Evolutionary conservation across 345 rosid species (phyloP).

Genomic region (Sonneratia alba): DNA sequence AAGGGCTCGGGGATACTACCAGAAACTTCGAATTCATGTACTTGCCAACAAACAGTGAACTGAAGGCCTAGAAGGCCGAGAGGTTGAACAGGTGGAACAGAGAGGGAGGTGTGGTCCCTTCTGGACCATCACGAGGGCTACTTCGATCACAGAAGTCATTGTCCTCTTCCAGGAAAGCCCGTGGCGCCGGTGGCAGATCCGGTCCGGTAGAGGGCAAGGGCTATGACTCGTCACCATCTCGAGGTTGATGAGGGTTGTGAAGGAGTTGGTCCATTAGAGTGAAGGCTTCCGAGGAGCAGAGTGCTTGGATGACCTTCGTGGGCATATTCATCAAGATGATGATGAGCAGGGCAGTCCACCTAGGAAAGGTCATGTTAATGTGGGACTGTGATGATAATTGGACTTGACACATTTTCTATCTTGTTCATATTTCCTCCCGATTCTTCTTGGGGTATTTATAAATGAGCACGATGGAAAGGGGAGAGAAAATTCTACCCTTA

Average conservation of each 20-base stretch:
- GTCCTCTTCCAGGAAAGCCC: conserved; percentile 5
- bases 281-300: background rate
- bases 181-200: too few species aligned
- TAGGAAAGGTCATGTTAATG: too few species aligned
- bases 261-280: background rate
- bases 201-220: background rate
- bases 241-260: background rate
- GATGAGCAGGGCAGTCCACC: too few species aligned
- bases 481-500: too few species aligned
- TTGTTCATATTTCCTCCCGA: too few species aligned
- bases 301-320: background rate
- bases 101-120: background rate
- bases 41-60: conserved; percentile 2
- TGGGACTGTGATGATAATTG: too few species aligned
- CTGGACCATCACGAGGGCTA: background rate
- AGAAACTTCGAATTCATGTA: conserved; percentile 1
- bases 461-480: too few species aligned
- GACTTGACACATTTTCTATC: too few species aligned
- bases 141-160: background rate
- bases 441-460: too few species aligned
- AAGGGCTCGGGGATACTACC: background rate
- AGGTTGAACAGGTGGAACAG: background rate
- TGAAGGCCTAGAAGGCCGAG: background rate
- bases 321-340: background rate
- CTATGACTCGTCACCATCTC: background rate